Percentiles rank a stretch among this genome's conserved stretches.
Evolutionary conservation across 2,329 filamentous ascomycete species (phyloP).

Genomic region (Aspergillus oerlinghausenensis): DNA sequence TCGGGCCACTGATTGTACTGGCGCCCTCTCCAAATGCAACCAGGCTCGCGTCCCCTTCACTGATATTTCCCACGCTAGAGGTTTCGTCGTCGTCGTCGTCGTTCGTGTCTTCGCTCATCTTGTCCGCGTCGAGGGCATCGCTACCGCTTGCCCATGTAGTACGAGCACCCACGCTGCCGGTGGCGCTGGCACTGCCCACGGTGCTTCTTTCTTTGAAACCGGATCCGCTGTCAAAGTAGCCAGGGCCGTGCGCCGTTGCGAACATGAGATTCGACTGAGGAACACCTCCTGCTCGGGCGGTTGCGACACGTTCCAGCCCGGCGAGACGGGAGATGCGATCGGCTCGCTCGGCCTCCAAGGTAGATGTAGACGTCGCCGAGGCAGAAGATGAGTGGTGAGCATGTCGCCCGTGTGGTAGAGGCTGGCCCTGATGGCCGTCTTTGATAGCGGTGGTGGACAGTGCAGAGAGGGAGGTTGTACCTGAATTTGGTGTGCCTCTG

Average conservation of each 20-base stretch:
- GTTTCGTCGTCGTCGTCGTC: constrained; percentile 57
- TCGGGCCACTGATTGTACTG: constrained; percentile 75
- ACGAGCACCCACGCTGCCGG: constrained; percentile 63
- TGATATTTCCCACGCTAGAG: constrained; percentile 71
- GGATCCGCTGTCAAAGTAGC: constrained; percentile 78
- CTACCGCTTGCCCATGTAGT: constrained; percentile 66
- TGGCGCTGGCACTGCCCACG: constrained; percentile 85
- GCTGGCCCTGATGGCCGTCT: constrained; percentile 84
- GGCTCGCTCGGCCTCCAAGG: constrained; percentile 84
- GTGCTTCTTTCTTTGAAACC: constrained; percentile 77
- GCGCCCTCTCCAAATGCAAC: constrained; percentile 93
- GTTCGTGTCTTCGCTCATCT: constrained; percentile 63
- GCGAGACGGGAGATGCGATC: constrained; percentile 93
- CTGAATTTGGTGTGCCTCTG: constrained; percentile 88
- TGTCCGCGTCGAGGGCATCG: constrained; percentile 52
- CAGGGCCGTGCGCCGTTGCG: constrained; percentile 46
- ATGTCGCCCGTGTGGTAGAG: constrained; percentile 55
- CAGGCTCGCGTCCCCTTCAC: constrained; percentile 74
- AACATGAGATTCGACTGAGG: constrained; percentile 29
- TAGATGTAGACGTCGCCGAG: constrained; percentile 60
- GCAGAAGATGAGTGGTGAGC: constrained; percentile 53
- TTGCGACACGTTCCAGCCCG: constrained; percentile 81
- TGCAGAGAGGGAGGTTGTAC: constrained; percentile 84
- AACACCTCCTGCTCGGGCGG: constrained; percentile 55
- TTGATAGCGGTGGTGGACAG: constrained; percentile 94